Conservation (phyloP, 208 protist genomes). For the Leptomonas pyrrhocoris region DNA sequence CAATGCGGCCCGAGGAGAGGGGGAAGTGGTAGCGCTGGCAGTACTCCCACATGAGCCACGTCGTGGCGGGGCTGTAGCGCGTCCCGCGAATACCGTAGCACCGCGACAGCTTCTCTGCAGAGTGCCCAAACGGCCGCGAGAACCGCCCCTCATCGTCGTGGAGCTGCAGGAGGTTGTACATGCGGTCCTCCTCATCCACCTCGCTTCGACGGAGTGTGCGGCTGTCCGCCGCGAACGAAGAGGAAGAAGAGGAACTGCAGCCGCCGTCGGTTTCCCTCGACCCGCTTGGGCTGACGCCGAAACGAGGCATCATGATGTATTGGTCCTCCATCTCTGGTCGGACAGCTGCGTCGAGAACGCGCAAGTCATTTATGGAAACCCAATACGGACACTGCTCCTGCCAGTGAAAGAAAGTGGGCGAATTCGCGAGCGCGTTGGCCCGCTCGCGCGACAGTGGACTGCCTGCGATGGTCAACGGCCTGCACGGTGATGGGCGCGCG, state of each 20-base stretch:
- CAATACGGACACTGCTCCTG: conserved; percentile 39
- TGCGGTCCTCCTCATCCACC: neutral
- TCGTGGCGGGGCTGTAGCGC: conserved; percentile 39
- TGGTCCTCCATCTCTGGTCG: conserved; percentile 26
- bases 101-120: neutral
- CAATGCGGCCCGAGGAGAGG: neutral
- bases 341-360: conserved; percentile 33
- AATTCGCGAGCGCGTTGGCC: neutral
- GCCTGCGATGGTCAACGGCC: conserved; percentile 5
- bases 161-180: conserved; percentile 66
- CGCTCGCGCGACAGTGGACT: neutral
- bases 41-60: conserved; percentile 66
- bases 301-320: conserved; percentile 6
- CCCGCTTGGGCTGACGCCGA: neutral
- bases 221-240: neutral
- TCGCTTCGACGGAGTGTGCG: neutral
- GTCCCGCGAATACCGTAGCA: conserved; percentile 42
- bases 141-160: conserved; percentile 32
- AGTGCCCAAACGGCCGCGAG: neutral
- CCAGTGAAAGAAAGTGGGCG: conserved; percentile 23
- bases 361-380: conserved; percentile 34
- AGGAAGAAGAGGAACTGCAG: too few species aligned
- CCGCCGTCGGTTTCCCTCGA: too few species aligned
- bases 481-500: neutral
- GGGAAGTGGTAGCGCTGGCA: conserved; percentile 45